Base-by-base conservation (phyloP, 768 basidiomycete genomes). In the Polyporus arcularius region DNA sequence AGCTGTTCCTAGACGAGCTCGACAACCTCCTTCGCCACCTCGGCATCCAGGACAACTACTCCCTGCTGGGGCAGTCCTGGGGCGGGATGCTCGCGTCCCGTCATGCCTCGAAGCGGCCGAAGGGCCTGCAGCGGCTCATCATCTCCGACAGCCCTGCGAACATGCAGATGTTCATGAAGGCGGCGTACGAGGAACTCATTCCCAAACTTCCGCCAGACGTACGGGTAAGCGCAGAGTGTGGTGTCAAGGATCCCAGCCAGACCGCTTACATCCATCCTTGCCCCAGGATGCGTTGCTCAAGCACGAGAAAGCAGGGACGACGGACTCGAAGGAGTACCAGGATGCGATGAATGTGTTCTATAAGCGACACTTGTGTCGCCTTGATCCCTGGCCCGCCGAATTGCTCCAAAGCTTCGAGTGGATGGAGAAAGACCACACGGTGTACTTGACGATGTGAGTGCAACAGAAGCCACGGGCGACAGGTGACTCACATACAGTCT, bases 61-160 rank as follows among this genome's bases (percentile, higher is more conserved):
- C 79, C 62, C 66, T 86, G 1, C 62, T 79, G 1, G 85, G 85
- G 0, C 85, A 86, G 50, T 84, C 82, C 4, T 85, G 84, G 84
- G 85, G 85, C 12, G 83, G 79, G 1, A 83, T 83, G 72, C 73
- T 86, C 9, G 82, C 73, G 0, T 62, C 72, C 5, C 75, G 80
- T 41, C 81, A 78, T 51, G 79, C 65, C 7, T 70, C 75, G 40
- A 64, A 71, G 15, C 78, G 75, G 21, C 83, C 84, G 30, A 56
- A 63, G 35, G 74, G 77, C 4, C 63, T 78, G 51, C 68, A 69
- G 41, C 69, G 65, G 46, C 70, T 79, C 58, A 61, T 79, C 31
- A 38, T 77, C 38, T 59, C 69, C 47, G 63, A 67, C 57, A 57
- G 67, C 10, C 67, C 72, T 0, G 69, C 75, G 3, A 69, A 69